phyloP scores from a whole-genome alignment of 345 rosid species.

The Syzygium jambos region DNA sequence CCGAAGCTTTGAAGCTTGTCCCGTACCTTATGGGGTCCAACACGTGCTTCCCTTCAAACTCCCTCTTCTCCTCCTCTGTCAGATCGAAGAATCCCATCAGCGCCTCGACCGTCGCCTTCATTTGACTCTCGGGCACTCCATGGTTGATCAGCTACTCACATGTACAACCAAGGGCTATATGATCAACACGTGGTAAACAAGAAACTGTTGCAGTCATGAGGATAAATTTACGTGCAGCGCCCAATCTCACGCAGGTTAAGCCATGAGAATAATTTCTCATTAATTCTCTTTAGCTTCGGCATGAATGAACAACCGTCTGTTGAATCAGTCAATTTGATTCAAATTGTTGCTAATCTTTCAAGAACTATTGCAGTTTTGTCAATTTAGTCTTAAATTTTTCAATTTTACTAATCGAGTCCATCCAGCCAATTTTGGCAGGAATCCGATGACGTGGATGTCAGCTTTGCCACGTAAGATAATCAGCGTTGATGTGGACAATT shows the following conservation, averaged over 20 bases:
- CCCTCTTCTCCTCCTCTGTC: conserved; percentile 14
- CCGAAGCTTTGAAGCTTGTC: conserved; percentile 19
- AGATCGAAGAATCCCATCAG: conserved; percentile 16
- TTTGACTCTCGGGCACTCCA: conserved; percentile 13
- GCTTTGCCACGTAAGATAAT: no score
- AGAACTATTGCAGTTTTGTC: no score
- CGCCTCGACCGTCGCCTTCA: conserved; percentile 9
- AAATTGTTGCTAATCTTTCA: no score
- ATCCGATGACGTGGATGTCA: no score
- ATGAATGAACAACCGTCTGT: neutral
- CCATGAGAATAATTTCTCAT: neutral
- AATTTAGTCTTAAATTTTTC: no score
- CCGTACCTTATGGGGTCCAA: conserved; percentile 30
- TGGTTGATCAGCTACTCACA: conserved; percentile 12
- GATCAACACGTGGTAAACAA: no score
- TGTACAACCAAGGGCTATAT: neutral
- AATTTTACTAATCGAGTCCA: no score
- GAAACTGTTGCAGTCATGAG: no score
- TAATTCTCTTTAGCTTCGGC: neutral
- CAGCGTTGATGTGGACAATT: no score
- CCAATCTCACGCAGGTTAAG: no score
- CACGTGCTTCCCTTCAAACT: conserved; percentile 16
- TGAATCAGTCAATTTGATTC: neutral
- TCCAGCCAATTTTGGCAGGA: no score
- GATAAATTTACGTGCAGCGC: neutral